Percentiles rank a stretch among this genome's conserved stretches.
Evolutionary conservation across 2,329 filamentous ascomycete species (phyloP).

Genomic region (Camptophora hylomeconis): DNA sequence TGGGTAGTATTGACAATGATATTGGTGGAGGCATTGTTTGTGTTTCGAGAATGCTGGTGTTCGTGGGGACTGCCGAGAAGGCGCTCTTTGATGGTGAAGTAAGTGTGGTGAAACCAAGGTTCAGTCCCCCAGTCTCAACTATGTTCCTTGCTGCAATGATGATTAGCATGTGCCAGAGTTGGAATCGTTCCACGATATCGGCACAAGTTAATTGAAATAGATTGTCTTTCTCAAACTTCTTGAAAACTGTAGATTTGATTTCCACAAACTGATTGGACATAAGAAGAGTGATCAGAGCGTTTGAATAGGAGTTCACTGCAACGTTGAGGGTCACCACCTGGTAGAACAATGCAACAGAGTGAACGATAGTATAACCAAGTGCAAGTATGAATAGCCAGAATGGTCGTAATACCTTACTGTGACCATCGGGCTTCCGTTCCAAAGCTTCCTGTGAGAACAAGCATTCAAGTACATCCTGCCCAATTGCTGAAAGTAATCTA

Average conservation of each 20-base stretch:
- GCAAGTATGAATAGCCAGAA: slow-evolving; percentile 85
- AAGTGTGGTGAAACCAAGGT: slow-evolving; percentile 29
- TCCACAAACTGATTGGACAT: slow-evolving; percentile 98
- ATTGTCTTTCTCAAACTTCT: slow-evolving; percentile 97
- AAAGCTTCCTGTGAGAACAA: slow-evolving; percentile 87
- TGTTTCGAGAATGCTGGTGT: slow-evolving; percentile 28
- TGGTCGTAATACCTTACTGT: slow-evolving; percentile 79
- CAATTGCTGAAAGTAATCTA: slow-evolving; percentile 75
- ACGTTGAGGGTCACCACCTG: slow-evolving; percentile 97
- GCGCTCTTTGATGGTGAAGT: slow-evolving; percentile 25
- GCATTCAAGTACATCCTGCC: slow-evolving; percentile 92
- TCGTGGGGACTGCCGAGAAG: slow-evolving; percentile 35
- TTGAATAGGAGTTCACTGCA: slow-evolving; percentile 96
- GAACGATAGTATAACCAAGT: slow-evolving; percentile 73
- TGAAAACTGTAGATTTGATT: slow-evolving; percentile 97
- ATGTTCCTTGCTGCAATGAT: slow-evolving; percentile 96
- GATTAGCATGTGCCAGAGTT: slow-evolving; percentile 91
- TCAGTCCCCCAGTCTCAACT: slow-evolving; percentile 83
- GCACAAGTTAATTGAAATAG: slow-evolving; percentile 93
- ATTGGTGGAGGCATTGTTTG: slow-evolving; percentile 33
- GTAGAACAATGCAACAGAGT: slow-evolving; percentile 83
- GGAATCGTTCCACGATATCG: slow-evolving; percentile 90
- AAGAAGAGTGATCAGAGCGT: slow-evolving; percentile 79
- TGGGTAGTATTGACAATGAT: slow-evolving; percentile 63
- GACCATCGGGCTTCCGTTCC: slow-evolving; percentile 72